phyloP scores from a whole-genome alignment of 192 early-diverging fungal genomes.

The Backusella luteola region DNA sequence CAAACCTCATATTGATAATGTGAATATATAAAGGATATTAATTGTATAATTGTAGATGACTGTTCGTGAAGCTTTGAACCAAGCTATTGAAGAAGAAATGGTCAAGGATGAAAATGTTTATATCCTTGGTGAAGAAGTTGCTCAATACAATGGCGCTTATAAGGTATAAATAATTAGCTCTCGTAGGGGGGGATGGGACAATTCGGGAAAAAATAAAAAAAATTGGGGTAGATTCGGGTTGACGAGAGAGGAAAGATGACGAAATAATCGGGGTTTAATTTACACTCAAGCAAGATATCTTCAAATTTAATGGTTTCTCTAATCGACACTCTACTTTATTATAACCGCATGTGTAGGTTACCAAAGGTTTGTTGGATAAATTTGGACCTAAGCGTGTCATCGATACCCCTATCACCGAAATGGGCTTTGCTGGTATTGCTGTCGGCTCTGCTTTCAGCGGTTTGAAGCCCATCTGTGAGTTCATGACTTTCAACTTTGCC shows the following conservation, averaged over 20 bases:
- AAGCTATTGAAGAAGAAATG: constrained; percentile 98
- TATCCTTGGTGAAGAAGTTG: constrained; percentile 97
- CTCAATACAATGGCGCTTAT: constrained; percentile 99
- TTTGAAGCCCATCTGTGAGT: constrained; percentile 96
- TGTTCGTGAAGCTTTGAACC: constrained; percentile 96
- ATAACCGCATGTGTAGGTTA: constrained; percentile 58
- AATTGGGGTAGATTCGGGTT: constrained; percentile 16
- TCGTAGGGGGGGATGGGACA: constrained; percentile 19
- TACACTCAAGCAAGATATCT: neutral
- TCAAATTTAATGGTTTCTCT: neutral
- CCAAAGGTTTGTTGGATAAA: constrained; percentile 96
- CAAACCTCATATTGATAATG: neutral
- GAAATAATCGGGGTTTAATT: neutral
- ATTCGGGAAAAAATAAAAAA: constrained; percentile 31
- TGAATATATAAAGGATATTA: neutral
- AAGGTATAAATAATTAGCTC: constrained; percentile 63
- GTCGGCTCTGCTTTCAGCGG: constrained; percentile 92
- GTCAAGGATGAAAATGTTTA: constrained; percentile 85
- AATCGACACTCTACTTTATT: neutral
- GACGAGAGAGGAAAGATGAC: neutral
- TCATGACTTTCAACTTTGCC: constrained; percentile 99
- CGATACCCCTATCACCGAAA: constrained; percentile 99
- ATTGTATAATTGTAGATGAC: constrained; percentile 65
- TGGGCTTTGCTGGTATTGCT: constrained; percentile 96
- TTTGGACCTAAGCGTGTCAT: constrained; percentile 95